Base-by-base conservation (phyloP, 257 asterid species). In the Solanum gracilifrons region DNA sequence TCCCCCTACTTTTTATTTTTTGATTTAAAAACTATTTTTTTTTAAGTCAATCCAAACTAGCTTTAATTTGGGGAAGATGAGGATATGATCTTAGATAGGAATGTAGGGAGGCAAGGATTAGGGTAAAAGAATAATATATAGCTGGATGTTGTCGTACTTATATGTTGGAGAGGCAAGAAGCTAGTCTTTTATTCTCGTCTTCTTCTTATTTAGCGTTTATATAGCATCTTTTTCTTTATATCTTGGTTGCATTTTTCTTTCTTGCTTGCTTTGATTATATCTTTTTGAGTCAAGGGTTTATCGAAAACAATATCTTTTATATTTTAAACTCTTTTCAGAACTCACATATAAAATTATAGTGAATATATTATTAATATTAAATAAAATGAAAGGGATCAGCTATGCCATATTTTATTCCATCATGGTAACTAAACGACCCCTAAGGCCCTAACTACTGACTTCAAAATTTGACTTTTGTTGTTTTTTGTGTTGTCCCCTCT, bases 81-180 rank as follows among this genome's bases (percentile, higher is more conserved):
- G 13, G 13, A 60, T 5, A 60, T 60, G 29, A 60, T 8, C n/a
- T 1, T 8, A 58, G 25, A 58, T 58, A 58, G 0, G 2, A 58
- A 58, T 0, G 9, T 7, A 58, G 0, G 2, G 23, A 58, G 5
- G 11, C 5, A 20, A 55, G 4, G 23, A 21, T 23, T 10, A 60
- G 0, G 69, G 1, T 60, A 60, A 6, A 60, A 60, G 1, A 9
- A 0, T 9, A 60, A 1, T 9, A 23, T 0, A 1, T 10, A 60
- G 1, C 1, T 4, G 1, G 0, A n/a, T n/a, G 7, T 10, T n/a
- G 18, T 64, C 15, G 1, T 5, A 64, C 32, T n/a, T 64, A n/a
- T 5, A 1, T 25, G 32, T 64, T 7, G 68, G 72, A 10, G 32
- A n/a, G 16, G 72, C 1, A n/a, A 1, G 32, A 25, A 1, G 13